These are phyloP conservation scores for Nicotiana undulata DNA, from an alignment of 257 asterid genomes.

Conservation along the genomic window DNA sequence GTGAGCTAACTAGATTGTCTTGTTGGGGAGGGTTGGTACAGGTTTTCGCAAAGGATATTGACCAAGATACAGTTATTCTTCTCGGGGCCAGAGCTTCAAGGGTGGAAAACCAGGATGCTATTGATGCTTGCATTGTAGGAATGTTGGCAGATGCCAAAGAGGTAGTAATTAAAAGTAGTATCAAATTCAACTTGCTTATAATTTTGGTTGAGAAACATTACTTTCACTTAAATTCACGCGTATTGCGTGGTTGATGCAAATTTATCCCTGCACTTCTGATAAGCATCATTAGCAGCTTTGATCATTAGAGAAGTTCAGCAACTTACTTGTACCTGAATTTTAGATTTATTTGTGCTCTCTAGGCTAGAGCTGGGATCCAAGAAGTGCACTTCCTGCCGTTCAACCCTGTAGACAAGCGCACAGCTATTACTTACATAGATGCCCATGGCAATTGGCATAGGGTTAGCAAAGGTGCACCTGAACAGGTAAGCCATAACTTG, in stretches of 20 bases:
- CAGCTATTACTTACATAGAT: constrained; percentile 75
- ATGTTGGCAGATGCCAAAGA: constrained; percentile 43
- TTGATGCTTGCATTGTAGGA: constrained; percentile 43
- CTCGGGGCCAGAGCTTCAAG: constrained; percentile 44
- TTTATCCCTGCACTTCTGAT: neutral
- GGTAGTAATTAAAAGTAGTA: constrained; percentile 11
- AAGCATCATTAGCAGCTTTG: neutral
- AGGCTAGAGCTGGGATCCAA: constrained; percentile 93
- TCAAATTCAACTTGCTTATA: neutral
- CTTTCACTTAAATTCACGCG: neutral
- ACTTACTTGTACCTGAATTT: neutral
- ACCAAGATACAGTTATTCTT: constrained; percentile 31
- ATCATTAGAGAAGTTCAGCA: neutral
- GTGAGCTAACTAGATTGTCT: neutral
- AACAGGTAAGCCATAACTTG: constrained; percentile 44
- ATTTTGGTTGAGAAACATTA: too few relatives aligned
- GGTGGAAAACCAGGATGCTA: constrained; percentile 49
- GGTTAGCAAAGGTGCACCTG: constrained; percentile 96
- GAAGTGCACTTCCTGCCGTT: constrained; percentile 89
- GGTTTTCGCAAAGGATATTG: constrained; percentile 36
- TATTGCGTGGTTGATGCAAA: neutral
- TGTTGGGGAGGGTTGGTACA: neutral
- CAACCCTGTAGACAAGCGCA: constrained; percentile 88
- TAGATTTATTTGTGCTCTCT: neutral
- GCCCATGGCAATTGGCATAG: constrained; percentile 72